Conservation (phyloP, 1,284 basidiomycete genomes). For the Termitomyces sp. region DNA sequence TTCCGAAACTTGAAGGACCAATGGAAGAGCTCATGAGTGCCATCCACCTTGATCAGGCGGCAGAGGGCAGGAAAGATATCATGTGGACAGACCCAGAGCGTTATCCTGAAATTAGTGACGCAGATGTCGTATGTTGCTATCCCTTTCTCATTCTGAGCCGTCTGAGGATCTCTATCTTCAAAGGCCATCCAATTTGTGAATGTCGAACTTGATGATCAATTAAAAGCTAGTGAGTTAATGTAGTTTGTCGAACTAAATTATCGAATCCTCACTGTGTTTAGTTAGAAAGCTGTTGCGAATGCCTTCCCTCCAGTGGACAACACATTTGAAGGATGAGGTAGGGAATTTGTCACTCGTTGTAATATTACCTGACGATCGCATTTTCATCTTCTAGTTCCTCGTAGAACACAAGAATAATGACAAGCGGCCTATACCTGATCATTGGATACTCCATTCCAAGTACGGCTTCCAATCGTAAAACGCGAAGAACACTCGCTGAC, state of each 20-base stretch:
- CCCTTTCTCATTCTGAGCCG: not conserved
- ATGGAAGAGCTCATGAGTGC: conserved; percentile 53
- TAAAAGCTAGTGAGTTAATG: conserved; percentile 54
- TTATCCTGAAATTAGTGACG: conserved; percentile 59
- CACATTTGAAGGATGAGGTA: conserved; percentile 69
- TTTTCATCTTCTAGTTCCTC: conserved; percentile 47
- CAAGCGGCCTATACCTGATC: conserved; percentile 68
- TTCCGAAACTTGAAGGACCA: conserved; percentile 62
- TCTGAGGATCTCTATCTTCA: not conserved
- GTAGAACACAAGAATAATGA: conserved; percentile 76
- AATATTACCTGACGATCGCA: not conserved
- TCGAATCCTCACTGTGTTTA: conserved; percentile 23
- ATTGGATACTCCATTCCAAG: conserved; percentile 80
- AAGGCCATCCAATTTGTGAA: conserved; percentile 62
- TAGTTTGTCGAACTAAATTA: not conserved
- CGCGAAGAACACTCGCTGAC: not conserved
- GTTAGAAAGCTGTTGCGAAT: conserved; percentile 73
- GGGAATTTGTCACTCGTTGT: conserved; percentile 11
- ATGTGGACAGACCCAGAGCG: conserved; percentile 74
- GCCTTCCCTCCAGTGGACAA: conserved; percentile 74
- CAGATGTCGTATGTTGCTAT: conserved; percentile 29
- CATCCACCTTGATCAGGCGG: conserved; percentile 63
- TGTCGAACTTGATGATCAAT: conserved; percentile 70
- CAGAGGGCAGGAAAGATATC: conserved; percentile 63
- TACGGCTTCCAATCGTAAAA: conserved; percentile 23